These are phyloP conservation scores for Euphorbia peplus DNA, from an alignment of 345 rosid species.

Conservation along the genomic window DNA sequence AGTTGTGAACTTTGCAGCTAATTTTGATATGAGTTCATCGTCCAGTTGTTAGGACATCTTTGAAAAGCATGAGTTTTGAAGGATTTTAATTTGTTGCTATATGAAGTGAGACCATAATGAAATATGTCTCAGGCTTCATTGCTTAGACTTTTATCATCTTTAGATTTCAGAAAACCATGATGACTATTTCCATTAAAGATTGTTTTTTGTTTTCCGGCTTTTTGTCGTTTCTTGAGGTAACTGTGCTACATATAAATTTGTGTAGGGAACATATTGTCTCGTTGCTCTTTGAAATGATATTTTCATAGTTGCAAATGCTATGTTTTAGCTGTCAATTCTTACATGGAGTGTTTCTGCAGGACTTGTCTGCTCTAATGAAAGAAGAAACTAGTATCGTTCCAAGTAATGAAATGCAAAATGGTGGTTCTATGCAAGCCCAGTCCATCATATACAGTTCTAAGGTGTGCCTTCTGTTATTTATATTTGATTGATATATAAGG, in stretches of 20 bases:
- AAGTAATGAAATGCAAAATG: conserved; percentile 19
- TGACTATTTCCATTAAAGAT: no score
- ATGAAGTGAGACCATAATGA: no score
- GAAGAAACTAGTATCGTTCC: conserved; percentile 17
- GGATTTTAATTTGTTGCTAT: no score
- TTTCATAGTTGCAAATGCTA: not conserved
- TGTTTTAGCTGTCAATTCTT: not conserved
- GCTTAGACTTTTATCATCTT: no score
- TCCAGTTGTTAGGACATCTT: no score
- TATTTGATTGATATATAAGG: no score
- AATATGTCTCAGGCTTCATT: no score
- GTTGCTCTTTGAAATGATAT: not conserved
- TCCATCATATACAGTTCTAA: conserved; percentile 17
- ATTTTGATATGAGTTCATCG: no score
- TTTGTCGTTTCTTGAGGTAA: not conserved
- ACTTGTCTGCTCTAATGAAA: conserved; percentile 9
- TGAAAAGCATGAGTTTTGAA: no score
- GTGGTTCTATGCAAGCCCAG: conserved; percentile 12
- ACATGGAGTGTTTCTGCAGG: conserved; percentile 15
- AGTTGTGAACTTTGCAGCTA: no score
- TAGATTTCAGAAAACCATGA: no score
- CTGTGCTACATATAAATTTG: not conserved
- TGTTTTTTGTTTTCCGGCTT: not conserved
- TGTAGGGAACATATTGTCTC: not conserved
- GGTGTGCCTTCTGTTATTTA: conserved; percentile 10